A percentile compares a stretch with the other conserved stretches of the same genome.
These are phyloP conservation scores for Nothopassalora personata DNA, from an alignment of 2,329 filamentous ascomycete genomes.

Conservation along the genomic window DNA sequence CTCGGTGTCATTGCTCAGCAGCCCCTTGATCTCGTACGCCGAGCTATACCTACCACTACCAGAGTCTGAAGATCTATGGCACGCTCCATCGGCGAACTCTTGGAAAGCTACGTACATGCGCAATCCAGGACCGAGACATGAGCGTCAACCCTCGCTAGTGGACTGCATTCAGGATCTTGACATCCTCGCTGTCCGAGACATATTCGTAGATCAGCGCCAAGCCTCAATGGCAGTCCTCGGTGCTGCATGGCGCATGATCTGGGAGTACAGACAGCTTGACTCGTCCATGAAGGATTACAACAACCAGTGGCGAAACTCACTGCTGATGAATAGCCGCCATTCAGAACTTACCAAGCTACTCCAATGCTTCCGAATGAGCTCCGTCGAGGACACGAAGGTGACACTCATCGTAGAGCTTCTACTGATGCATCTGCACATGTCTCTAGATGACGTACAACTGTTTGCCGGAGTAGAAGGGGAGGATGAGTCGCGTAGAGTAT, in stretches of 20 bases:
- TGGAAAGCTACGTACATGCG: slow-evolving; percentile 60
- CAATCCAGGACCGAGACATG: slow-evolving; percentile 33
- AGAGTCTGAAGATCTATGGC: slow-evolving; percentile 58
- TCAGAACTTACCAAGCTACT: slow-evolving; percentile 59
- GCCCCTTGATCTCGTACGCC: slow-evolving; percentile 62
- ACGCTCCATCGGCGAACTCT: slow-evolving; percentile 55
- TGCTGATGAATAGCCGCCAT: slow-evolving; percentile 50
- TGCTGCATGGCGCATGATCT: slow-evolving; percentile 60
- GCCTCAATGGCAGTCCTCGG: slow-evolving; percentile 59
- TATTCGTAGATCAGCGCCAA: slow-evolving; percentile 52
- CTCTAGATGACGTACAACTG: slow-evolving; percentile 60
- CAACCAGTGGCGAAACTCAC: slow-evolving; percentile 34
- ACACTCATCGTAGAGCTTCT: slow-evolving; percentile 47
- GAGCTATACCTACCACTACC: slow-evolving; percentile 64
- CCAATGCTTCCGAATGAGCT: slow-evolving; percentile 44
- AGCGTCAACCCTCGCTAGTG: slow-evolving; percentile 47
- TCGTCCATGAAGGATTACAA: slow-evolving; percentile 49
- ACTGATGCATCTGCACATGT: slow-evolving; percentile 60
- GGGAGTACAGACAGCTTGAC: slow-evolving; percentile 60
- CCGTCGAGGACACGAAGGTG: slow-evolving; percentile 32
- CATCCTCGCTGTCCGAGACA: slow-evolving; percentile 46
- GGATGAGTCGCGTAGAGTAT: slow-evolving; percentile 58
- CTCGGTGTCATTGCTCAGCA: slow-evolving; percentile 62
- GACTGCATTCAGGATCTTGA: slow-evolving; percentile 55
- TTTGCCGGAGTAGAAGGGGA: slow-evolving; percentile 64